phyloP scores from a whole-genome alignment of 108 stramenopile species.

The Chaetoceros muelleri region DNA sequence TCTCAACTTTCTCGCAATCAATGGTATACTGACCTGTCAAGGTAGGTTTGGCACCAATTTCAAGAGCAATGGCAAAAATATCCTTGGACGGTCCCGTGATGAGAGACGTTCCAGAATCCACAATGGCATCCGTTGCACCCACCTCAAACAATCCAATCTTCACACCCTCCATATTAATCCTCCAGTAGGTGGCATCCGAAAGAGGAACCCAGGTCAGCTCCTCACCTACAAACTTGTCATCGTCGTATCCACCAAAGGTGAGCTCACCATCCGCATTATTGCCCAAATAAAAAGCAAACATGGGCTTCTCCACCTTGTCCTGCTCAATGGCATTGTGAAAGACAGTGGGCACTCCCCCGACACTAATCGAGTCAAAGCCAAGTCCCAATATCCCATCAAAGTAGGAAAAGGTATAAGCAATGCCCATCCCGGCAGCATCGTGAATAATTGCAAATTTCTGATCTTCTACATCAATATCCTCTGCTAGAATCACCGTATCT shows the following conservation, averaged over 20 bases:
- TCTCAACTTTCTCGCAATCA: conserved; percentile 62
- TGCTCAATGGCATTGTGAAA: conserved; percentile 90
- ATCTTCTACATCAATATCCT: conserved; percentile 47
- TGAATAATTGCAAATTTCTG: conserved; percentile 82
- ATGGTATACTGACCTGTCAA: conserved; percentile 90
- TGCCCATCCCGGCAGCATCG: conserved; percentile 96
- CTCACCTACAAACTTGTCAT: conserved; percentile 57
- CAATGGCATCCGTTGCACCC: conserved; percentile 60
- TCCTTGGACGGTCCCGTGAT: conserved; percentile 79
- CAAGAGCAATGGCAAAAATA: conserved; percentile 55
- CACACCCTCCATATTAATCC: conserved; percentile 63
- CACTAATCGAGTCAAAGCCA: conserved; percentile 84
- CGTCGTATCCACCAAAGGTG: conserved; percentile 90
- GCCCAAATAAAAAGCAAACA: conserved; percentile 96
- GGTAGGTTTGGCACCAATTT: conserved; percentile 80
- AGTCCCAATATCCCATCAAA: conserved; percentile 99
- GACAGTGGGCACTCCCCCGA: conserved; percentile 82
- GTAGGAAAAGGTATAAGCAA: conserved; percentile 88
- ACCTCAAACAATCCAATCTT: conserved; percentile 29
- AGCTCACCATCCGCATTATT: conserved; percentile 89
- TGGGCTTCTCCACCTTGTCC: conserved; percentile 49
- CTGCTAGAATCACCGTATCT: conserved; percentile 58
- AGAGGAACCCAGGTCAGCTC: conserved; percentile 69
- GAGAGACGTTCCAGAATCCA: conserved; percentile 93
- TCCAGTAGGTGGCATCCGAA: conserved; percentile 86